These are phyloP conservation scores for Beta corolliflora DNA, from an alignment of 179 eudicot species.

Conservation along the genomic window DNA sequence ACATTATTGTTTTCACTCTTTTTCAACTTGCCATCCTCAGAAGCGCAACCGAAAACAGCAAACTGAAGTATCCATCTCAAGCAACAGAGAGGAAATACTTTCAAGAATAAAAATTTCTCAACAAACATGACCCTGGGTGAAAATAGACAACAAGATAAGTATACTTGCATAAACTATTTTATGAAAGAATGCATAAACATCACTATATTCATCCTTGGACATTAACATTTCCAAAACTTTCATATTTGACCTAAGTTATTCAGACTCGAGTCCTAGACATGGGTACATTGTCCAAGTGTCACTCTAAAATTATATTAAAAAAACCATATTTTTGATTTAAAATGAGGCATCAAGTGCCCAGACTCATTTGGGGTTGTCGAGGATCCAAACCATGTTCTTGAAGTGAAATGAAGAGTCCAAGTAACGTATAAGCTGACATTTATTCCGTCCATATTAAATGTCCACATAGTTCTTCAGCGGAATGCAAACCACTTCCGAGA, in stretches of 20 bases:
- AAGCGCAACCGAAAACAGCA: slow-evolving; percentile 69
- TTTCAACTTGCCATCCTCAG: slow-evolving; percentile 40
- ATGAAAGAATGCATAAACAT: background rate
- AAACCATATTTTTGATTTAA: background rate
- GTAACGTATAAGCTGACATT: background rate
- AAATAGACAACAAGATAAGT: slow-evolving; percentile 17
- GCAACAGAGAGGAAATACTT: slow-evolving; percentile 85
- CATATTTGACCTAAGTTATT: background rate
- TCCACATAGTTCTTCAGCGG: background rate
- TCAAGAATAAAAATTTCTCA: slow-evolving; percentile 79
- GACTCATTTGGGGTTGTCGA: background rate
- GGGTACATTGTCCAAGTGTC: background rate
- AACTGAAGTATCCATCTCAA: slow-evolving; percentile 95
- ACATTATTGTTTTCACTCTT: slow-evolving; percentile 43
- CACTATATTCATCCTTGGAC: background rate
- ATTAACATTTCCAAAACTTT: background rate
- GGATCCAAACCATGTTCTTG: background rate
- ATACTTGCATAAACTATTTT: background rate
- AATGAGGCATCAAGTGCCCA: background rate
- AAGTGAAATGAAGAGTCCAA: background rate
- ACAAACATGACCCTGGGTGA: slow-evolving; percentile 65
- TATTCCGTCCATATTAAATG: background rate
- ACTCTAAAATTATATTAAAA: background rate
- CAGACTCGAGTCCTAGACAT: background rate
- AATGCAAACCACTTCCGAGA: background rate